Conservation (phyloP, 306 rosid species). For the Acacia confusa region DNA sequence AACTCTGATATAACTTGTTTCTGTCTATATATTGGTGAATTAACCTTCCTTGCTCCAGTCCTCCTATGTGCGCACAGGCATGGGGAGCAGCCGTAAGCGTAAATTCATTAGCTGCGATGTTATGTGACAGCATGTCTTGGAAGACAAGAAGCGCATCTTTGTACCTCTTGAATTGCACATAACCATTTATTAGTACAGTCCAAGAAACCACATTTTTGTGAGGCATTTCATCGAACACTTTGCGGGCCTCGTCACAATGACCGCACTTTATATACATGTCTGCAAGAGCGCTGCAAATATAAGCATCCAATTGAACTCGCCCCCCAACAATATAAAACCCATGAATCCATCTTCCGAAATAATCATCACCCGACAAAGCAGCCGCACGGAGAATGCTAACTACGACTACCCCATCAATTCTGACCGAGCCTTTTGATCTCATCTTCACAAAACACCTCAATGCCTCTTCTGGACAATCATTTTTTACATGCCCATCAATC, state of each 20-base stretch:
- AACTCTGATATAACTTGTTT: constrained; percentile 23
- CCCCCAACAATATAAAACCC: constrained; percentile 43
- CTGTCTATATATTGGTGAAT: constrained; percentile 35
- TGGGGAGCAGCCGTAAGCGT: constrained; percentile 38
- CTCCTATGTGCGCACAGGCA: constrained; percentile 45
- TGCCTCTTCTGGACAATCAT: constrained; percentile 36
- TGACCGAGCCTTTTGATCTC: constrained; percentile 15
- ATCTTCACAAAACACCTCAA: constrained; percentile 38
- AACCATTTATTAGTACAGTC: constrained; percentile 41
- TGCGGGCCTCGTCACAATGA: constrained; percentile 33
- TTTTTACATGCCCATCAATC: constrained; percentile 43
- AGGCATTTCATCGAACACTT: constrained; percentile 39
- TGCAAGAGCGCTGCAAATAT: constrained; percentile 38
- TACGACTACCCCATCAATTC: constrained; percentile 35
- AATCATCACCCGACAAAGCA: constrained; percentile 32
- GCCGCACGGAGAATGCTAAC: constrained; percentile 39
- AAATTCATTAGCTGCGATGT: constrained; percentile 34
- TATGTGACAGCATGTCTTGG: constrained; percentile 30
- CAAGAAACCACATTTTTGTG: constrained; percentile 38
- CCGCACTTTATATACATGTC: constrained; percentile 47
- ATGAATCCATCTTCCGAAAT: constrained; percentile 47
- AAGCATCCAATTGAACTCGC: constrained; percentile 40
- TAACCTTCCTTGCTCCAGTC: constrained; percentile 46
- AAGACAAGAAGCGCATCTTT: constrained; percentile 37
- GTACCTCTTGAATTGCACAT: constrained; percentile 37